Conservation (phyloP, 352 stramenopile species). For the Pythium rhizo-oryzae region DNA sequence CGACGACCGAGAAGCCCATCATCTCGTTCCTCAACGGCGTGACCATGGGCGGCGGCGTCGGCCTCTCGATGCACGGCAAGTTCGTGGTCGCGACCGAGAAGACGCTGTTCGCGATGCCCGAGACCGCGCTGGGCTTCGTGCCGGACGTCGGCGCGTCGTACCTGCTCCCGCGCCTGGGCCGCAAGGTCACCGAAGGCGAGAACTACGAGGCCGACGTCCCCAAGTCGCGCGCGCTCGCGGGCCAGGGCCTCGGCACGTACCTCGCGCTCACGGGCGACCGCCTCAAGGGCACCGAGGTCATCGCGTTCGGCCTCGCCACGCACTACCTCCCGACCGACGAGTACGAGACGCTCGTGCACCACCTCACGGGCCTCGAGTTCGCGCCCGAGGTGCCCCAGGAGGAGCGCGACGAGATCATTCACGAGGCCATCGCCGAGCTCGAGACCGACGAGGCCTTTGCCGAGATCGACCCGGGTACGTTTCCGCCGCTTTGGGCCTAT, state of each 20-base stretch:
- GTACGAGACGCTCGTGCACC: slow-evolving; percentile 88
- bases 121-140: slow-evolving; percentile 98
- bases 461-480: slow-evolving; percentile 63
- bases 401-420: slow-evolving; percentile 85
- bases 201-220: slow-evolving; percentile 73
- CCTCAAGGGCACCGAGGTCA: slow-evolving; percentile 87
- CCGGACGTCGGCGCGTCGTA: slow-evolving; percentile 96
- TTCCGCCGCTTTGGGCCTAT: slow-evolving; percentile 16
- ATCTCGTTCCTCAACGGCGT: slow-evolving; percentile 98
- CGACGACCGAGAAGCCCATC: slow-evolving; percentile 82
- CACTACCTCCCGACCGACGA: slow-evolving; percentile 93
- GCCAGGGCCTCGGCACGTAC: slow-evolving; percentile 91
- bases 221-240: slow-evolving; percentile 69
- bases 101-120: slow-evolving; percentile 98
- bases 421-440: slow-evolving; percentile 73
- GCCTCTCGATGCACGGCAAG: slow-evolving; percentile 96
- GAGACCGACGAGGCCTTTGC: slow-evolving; percentile 86
- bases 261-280: slow-evolving; percentile 94
- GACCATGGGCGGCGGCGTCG: slow-evolving; percentile 98
- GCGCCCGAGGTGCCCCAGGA: slow-evolving; percentile 69
- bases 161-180: slow-evolving; percentile 90
- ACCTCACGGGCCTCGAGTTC: slow-evolving; percentile 85
- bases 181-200: slow-evolving; percentile 65
- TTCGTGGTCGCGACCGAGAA: slow-evolving; percentile 97
- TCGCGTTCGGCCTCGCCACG: slow-evolving; percentile 95